Evolutionary conservation across 2,329 filamentous ascomycete species (phyloP), one percentile per base, ranked within the genome.

Genomic region (Microdochium bolleyi): DNA sequence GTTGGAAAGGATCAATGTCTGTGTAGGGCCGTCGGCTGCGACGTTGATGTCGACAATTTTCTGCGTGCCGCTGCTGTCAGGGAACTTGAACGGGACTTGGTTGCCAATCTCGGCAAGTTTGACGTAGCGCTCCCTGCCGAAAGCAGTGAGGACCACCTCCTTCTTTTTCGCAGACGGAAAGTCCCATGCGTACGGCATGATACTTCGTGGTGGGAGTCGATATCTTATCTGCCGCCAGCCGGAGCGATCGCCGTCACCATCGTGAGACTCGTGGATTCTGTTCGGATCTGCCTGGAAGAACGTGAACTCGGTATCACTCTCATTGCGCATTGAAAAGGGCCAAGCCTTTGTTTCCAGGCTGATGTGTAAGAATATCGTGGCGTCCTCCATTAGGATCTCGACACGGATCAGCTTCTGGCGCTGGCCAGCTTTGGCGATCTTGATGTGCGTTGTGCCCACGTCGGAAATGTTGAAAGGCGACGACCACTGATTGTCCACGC

Each of bases 141-240:
- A 84, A 8, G 86, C 87, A 51, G 77, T 85, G 64, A 99, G 83
- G 50, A 97, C 84, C 38, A 99, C 82, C 66, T 96, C 94, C 63
- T 94, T 95, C 71, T 89, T 87, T 72, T 95, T 96, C n/a, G 91
- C 92, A 1, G 94, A 92, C 1, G 94, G 95, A 70, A 96, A 99
- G 66, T 99, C 95, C 94, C 94, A 99, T 1, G 94, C 92, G 64
- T 99, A 99, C 1, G 95, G 94, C 94, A 99, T 99, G 69, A 99
- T 96, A 69, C 92, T 97, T 55, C 94, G 81, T 13, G 92, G 85
- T 2, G 95, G 95, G 27, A 99, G 76, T 30, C 92, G 87, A 70
- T 99, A 99, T 51, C 90, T 81, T 56, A 99, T 89, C 2, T 91
- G 92, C 58, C 89, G 87, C 89, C 94, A 99, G 3, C 90, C 89